Conservation (phyloP, 2,329 filamentous ascomycete species). For the Fusarium tjaetaba region DNA sequence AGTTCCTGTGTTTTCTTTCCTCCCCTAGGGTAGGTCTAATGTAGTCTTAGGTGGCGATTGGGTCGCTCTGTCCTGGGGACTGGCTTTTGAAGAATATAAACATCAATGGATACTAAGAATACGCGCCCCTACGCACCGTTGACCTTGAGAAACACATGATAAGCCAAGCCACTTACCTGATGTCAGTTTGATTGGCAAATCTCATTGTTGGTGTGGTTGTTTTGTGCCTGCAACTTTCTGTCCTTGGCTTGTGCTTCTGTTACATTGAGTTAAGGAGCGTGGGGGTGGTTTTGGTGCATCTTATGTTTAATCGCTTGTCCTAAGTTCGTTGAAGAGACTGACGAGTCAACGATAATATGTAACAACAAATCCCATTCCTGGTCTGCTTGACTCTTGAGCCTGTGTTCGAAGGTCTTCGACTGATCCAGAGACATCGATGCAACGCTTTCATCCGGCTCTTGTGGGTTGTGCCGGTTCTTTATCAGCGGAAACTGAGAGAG, state of each 20-base stretch:
- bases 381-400: slow-evolving; percentile 8
- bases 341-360: not conserved
- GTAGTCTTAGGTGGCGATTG: not conserved
- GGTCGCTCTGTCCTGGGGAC: slow-evolving; percentile 8
- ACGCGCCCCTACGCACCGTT: slow-evolving; percentile 10
- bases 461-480: slow-evolving; percentile 12
- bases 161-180: not conserved
- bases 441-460: slow-evolving; percentile 15
- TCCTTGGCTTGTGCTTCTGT: not conserved
- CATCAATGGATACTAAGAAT: not conserved
- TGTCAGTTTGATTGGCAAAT: not conserved
- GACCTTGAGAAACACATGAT: not conserved
- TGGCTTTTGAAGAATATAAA: not conserved
- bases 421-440: slow-evolving; percentile 14
- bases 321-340: not conserved
- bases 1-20: rapidly evolving
- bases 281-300: not conserved
- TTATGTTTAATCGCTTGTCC: not conserved
- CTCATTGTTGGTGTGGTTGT: not conserved
- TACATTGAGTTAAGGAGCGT: not conserved
- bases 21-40: not conserved
- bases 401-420: slow-evolving; percentile 16
- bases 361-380: not conserved
- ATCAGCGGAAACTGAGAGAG: slow-evolving; percentile 16
- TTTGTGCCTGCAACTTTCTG: not conserved